Evolutionary conservation across 1,284 basidiomycete species (phyloP).

Genomic region (Stygiomarasmius scandens): DNA sequence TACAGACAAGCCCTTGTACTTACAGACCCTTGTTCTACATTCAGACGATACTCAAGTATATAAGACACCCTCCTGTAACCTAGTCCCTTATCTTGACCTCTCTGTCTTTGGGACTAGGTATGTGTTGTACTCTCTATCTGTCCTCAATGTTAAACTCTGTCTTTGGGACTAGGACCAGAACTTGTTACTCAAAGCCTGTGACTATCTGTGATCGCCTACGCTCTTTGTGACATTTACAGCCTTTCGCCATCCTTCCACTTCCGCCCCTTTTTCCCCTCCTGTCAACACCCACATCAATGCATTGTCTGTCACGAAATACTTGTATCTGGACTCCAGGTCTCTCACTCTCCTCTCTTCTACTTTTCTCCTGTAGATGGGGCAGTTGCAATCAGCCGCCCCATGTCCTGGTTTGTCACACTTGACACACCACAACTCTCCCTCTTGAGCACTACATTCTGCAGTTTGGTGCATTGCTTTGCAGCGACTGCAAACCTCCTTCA

Average conservation of each 20-base stretch:
- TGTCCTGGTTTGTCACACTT: slow-evolving; percentile 18
- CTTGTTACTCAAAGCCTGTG: too few species aligned
- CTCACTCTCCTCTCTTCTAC: slow-evolving; percentile 1
- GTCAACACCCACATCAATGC: not conserved
- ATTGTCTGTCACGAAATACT: slow-evolving; percentile 11
- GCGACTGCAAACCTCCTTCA: slow-evolving; percentile 9
- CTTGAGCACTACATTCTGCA: not conserved
- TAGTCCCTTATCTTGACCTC: too few species aligned
- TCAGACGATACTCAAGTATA: too few species aligned
- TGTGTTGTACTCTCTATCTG: too few species aligned
- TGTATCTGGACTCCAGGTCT: slow-evolving; percentile 13
- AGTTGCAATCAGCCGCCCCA: slow-evolving; percentile 14
- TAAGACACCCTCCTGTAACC: too few species aligned
- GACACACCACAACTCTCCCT: slow-evolving; percentile 2
- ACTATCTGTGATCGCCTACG: too few species aligned
- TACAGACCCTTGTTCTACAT: too few species aligned
- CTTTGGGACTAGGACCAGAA: too few species aligned
- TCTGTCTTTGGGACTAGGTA: too few species aligned
- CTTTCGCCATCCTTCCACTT: not conserved
- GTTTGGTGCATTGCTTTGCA: slow-evolving; percentile 15
- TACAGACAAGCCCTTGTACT: too few species aligned
- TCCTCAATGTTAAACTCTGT: too few species aligned
- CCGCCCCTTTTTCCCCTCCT: not conserved
- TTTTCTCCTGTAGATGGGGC: slow-evolving; percentile 3
- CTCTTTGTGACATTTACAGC: too few species aligned